Evolutionary conservation across 306 rosid species (phyloP).

Genomic region (Arachis stenosperma): DNA sequence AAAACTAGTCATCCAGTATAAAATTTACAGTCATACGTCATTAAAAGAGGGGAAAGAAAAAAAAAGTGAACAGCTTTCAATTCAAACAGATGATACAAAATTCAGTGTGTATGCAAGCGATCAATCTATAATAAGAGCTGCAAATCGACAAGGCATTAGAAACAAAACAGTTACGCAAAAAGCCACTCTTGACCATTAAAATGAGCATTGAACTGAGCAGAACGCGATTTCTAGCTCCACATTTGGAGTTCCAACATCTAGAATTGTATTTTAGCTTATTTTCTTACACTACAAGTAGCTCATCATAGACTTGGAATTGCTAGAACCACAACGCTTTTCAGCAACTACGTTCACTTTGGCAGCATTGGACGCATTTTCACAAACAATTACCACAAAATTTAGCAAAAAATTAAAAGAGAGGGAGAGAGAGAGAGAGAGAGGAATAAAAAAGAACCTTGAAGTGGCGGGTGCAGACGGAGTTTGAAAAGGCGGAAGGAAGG

Average conservation of each 20-base stretch:
- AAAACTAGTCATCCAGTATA: conserved; percentile 22
- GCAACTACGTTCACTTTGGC: conserved; percentile 1
- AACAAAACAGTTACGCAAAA: conserved; percentile 26
- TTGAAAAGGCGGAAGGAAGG: conserved; percentile 30
- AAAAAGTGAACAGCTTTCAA: conserved; percentile 6
- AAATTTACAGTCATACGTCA: neutral
- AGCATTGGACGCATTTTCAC: conserved; percentile 14
- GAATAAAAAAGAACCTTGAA: conserved; percentile 39
- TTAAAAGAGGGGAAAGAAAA: neutral
- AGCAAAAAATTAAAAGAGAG: neutral
- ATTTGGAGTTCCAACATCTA: neutral
- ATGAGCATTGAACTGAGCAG: neutral
- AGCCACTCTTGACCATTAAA: neutral
- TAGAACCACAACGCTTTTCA: conserved; percentile 15
- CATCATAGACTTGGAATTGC: neutral
- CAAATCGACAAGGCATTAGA: conserved; percentile 21
- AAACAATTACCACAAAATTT: conserved; percentile 18
- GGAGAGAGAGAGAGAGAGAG: neutral
- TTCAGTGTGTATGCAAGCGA: neutral
- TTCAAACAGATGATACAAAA: conserved; percentile 9
- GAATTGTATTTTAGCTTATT: neutral
- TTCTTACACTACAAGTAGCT: conserved; percentile 29
- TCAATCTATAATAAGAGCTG: neutral
- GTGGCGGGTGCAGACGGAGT: conserved; percentile 40
- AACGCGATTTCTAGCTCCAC: conserved; percentile 16